A percentile compares a stretch with the other conserved stretches of the same genome.
These are phyloP conservation scores for Phyllosticta citrichinensis DNA, from an alignment of 2,329 filamentous ascomycete genomes.

Conservation along the genomic window DNA sequence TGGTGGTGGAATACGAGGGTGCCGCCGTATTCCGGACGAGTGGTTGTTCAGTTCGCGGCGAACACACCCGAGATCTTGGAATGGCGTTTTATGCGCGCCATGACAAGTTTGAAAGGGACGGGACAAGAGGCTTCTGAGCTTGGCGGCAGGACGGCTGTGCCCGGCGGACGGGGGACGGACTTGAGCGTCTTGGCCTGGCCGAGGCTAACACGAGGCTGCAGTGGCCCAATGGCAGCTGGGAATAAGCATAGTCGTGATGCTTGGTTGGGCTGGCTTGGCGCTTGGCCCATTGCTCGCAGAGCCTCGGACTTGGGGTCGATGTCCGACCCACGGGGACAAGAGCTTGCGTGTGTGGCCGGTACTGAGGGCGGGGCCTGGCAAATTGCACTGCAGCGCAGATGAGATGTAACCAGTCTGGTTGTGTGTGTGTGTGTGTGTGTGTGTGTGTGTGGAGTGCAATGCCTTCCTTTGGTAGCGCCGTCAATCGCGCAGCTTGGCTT, in stretches of 20 bases:
- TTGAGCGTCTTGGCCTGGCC: neutral
- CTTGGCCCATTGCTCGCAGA: neutral
- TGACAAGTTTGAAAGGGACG: neutral
- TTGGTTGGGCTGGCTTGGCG: neutral
- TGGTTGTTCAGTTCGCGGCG: too few species aligned
- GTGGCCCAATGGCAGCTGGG: neutral
- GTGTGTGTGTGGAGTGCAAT: neutral
- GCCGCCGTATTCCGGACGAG: neutral
- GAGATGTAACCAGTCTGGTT: slow-evolving; percentile 3
- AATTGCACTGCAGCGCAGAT: neutral
- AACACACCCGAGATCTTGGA: neutral
- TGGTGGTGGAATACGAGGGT: neutral
- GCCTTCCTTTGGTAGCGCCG: slow-evolving; percentile 3
- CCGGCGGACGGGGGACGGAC: neutral
- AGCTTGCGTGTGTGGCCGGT: neutral
- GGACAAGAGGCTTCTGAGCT: neutral
- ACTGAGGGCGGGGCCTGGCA: neutral
- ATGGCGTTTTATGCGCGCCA: neutral
- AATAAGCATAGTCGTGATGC: neutral
- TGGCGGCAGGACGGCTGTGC: neutral
- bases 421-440: slow-evolving; percentile 2
- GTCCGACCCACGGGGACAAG: neutral
- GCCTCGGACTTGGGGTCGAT: too few species aligned
- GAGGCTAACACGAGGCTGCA: neutral
- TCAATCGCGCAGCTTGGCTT: slow-evolving; percentile 4